Evolutionary conservation across 1,139 yeast species (phyloP).

Genomic region (Nakaseomyces nivariensis): DNA sequence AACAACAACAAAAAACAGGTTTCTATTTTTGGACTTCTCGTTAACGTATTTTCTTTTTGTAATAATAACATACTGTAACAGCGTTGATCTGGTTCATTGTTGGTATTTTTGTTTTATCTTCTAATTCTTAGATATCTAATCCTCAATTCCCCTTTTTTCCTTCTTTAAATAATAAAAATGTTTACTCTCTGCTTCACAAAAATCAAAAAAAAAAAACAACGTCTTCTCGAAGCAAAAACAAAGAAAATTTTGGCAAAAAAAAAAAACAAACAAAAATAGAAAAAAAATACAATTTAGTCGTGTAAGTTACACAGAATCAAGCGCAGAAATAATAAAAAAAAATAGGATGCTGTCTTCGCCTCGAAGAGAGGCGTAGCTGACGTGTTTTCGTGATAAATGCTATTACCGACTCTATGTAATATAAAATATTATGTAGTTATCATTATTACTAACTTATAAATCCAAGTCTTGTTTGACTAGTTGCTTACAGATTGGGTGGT

Average conservation of each 20-base stretch:
- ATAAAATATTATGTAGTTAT: no score
- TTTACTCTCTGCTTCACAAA: background rate
- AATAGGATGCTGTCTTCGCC: background rate
- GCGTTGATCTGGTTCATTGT: constrained; percentile 2
- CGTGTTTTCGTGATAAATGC: background rate
- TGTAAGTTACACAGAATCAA: background rate
- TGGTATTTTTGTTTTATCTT: background rate
- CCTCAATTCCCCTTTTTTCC: no score
- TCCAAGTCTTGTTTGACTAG: constrained; percentile 68
- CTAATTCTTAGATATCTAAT: no score
- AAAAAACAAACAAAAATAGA: no score
- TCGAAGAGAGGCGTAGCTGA: background rate
- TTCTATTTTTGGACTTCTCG: no score
- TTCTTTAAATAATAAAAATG: no score
- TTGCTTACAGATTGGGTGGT: constrained; percentile 79
- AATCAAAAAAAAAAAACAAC: background rate
- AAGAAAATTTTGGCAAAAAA: no score
- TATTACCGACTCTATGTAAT: no score
- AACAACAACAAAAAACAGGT: no score
- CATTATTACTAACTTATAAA: constrained; percentile 3
- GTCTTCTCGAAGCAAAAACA: background rate
- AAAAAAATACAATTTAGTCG: no score
- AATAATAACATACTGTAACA: background rate
- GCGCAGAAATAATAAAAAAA: background rate
- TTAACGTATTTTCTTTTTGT: no score